phyloP scores from a whole-genome alignment of 257 asterid genomes.

The Solanum sitiens region DNA sequence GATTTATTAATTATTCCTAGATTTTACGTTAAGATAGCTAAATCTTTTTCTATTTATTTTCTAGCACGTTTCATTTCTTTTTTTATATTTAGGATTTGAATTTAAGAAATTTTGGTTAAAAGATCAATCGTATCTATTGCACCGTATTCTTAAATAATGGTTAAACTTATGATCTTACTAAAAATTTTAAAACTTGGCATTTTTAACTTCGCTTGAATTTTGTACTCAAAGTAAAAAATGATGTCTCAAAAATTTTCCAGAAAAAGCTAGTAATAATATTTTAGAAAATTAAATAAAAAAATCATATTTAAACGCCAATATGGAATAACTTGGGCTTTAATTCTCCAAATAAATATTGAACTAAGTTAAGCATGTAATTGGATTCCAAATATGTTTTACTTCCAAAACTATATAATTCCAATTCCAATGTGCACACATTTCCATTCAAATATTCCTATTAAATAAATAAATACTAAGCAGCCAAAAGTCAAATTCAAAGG shows the following conservation, averaged over 20 bases:
- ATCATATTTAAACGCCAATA: not conserved
- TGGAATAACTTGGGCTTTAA: not conserved
- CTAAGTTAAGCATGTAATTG: not conserved
- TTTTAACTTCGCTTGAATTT: no score
- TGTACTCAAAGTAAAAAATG: no score
- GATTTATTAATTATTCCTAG: not conserved
- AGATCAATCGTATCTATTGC: rapidly evolving
- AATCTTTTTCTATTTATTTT: not conserved
- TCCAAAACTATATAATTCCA: not conserved
- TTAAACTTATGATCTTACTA: no score
- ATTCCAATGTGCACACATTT: not conserved
- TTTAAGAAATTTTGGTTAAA: no score
- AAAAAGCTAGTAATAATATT: not conserved
- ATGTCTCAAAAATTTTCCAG: not conserved
- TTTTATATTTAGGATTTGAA: no score
- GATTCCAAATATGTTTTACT: not conserved
- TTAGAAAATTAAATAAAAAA: not conserved
- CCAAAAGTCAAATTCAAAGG: not conserved
- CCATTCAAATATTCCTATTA: not conserved
- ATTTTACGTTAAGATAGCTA: not conserved
- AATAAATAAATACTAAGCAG: not conserved
- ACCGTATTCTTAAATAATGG: no score
- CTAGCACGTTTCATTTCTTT: no score
- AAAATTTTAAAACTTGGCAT: no score
- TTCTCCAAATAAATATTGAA: not conserved